phyloP scores from a whole-genome alignment of 1,139 yeast species.

The Yamadazyma triangularis region DNA sequence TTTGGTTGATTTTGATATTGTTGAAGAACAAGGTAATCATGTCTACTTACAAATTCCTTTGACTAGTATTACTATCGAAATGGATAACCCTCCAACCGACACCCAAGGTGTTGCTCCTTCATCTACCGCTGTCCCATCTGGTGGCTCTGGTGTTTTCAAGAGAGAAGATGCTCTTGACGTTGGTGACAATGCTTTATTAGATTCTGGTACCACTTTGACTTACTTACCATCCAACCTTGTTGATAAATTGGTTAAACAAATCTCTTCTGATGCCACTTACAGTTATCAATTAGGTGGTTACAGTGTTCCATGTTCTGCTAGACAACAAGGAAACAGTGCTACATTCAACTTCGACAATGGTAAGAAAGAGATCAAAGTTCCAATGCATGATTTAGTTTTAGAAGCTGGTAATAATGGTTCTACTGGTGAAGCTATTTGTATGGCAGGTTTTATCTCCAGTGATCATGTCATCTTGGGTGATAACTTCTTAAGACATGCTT shows the following conservation, averaged over 20 bases:
- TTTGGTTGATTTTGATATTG: conserved; percentile 18
- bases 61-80: conserved; percentile 10
- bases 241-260: conserved; percentile 3
- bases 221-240: conserved; percentile 45
- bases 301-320: neutral
- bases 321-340: neutral
- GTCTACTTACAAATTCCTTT: conserved; percentile 19
- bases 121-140: no score
- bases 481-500: conserved; percentile 63
- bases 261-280: neutral
- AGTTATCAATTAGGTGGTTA: neutral
- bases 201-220: conserved; percentile 34
- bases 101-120: conserved; percentile 14
- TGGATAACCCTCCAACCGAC: conserved; percentile 8
- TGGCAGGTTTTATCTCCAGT: conserved; percentile 14
- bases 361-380: conserved; percentile 24
- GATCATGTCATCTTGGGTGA: conserved; percentile 51
- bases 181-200: conserved; percentile 17
- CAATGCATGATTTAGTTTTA: conserved; percentile 16
- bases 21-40: conserved; percentile 14
- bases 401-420: conserved; percentile 3
- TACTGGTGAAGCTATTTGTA: no score
- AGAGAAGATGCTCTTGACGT: conserved; percentile 5
- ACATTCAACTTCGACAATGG: conserved; percentile 29
- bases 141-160: no score